Conservation (phyloP, 441 rosid genomes). For the Jatropha podagrica region DNA sequence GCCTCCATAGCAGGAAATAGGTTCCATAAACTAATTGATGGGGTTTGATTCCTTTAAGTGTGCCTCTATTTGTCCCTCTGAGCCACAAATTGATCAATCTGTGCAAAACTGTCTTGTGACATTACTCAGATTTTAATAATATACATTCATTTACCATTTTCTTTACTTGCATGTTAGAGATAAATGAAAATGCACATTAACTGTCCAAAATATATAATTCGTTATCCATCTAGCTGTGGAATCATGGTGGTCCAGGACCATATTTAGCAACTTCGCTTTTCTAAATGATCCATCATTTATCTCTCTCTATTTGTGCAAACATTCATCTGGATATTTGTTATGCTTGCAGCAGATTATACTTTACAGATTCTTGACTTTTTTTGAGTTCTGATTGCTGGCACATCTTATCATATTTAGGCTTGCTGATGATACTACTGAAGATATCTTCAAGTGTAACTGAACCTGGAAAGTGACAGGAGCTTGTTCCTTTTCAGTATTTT, state of each 20-base stretch:
- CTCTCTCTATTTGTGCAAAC: not conserved
- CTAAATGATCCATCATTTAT: not conserved
- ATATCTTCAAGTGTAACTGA: conserved; percentile 16
- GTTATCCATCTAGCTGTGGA: not conserved
- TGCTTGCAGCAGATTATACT: not conserved
- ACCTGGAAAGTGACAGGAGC: conserved; percentile 10
- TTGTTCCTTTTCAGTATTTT: not conserved
- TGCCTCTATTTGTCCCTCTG: not conserved
- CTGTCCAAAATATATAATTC: not conserved
- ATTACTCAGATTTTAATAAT: not conserved
- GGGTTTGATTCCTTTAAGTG: not conserved
- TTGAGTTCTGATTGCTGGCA: conserved; percentile 5
- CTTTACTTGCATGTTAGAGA: not conserved
- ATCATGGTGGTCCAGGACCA: not conserved
- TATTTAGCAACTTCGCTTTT: not conserved
- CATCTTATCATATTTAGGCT: not conserved
- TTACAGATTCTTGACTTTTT: not conserved
- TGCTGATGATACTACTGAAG: conserved; percentile 3
- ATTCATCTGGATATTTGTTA: not conserved
- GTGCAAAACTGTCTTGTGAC: not conserved
- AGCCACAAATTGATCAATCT: not conserved
- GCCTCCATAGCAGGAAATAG: not conserved
- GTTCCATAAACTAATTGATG: not conserved
- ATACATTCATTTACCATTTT: not conserved
- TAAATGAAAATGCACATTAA: not conserved